A percentile compares a stretch with the other conserved stretches of the same genome.
These are phyloP conservation scores for Saxispiralis lemnorum DNA, from an alignment of 495 filamentous ascomycete species.

Conservation along the genomic window DNA sequence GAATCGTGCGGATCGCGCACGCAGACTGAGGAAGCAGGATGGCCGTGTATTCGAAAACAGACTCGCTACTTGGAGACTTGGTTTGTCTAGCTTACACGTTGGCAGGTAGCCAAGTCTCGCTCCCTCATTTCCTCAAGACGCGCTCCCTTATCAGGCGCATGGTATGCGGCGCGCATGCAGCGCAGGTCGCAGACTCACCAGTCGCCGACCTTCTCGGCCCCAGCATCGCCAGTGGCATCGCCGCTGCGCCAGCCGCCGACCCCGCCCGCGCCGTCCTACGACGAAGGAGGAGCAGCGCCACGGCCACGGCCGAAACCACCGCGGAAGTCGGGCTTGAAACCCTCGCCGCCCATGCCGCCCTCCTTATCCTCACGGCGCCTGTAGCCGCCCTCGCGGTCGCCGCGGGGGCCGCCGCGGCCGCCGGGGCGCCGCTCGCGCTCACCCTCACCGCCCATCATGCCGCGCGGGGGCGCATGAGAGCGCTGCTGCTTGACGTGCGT, in stretches of 20 bases:
- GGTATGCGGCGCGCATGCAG: neutral
- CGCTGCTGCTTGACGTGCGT: conserved; percentile 99
- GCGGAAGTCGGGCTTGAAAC: conserved; percentile 71
- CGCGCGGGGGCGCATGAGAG: conserved; percentile 90
- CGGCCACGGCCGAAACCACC: conserved; percentile 55
- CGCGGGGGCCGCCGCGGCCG: conserved; percentile 68
- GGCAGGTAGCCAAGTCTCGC: conserved; percentile 8
- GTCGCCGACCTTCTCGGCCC: neutral
- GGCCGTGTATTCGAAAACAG: no score
- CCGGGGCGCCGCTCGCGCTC: conserved; percentile 34
- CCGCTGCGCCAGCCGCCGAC: conserved; percentile 2
- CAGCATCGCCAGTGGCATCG: neutral
- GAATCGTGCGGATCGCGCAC: no score
- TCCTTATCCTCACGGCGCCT: conserved; percentile 76
- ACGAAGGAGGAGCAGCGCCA: conserved; percentile 31
- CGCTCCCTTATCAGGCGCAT: neutral
- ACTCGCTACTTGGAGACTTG: neutral
- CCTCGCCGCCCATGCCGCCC: conserved; percentile 77
- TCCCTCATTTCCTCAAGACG: neutral
- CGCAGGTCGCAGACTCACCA: neutral
- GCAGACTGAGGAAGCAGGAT: no score
- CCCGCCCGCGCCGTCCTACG: conserved; percentile 7
- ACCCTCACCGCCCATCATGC: conserved; percentile 93
- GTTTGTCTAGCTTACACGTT: conserved; percentile 15
- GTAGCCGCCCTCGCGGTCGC: conserved; percentile 67